Conservation (phyloP, 306 rosid genomes). For the Gleditsia sinensis region DNA sequence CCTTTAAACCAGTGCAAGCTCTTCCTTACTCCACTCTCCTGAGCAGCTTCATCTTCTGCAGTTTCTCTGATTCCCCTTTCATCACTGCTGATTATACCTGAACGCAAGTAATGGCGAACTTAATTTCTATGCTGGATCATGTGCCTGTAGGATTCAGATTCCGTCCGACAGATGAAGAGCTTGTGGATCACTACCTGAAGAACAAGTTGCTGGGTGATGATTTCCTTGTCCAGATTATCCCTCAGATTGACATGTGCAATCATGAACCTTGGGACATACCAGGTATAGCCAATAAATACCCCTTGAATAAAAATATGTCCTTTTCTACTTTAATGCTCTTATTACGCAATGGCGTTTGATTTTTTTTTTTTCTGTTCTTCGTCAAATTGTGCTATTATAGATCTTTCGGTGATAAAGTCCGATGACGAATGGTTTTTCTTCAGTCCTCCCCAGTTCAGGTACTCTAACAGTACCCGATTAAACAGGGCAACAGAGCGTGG, state of each 20-base stretch:
- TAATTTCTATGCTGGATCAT: neutral
- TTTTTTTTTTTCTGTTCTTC: neutral
- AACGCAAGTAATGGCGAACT: conserved; percentile 18
- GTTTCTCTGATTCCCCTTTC: neutral
- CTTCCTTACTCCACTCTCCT: neutral
- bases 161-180: conserved; percentile 71
- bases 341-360: neutral
- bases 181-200: conserved; percentile 49
- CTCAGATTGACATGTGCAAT: conserved; percentile 51
- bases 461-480: conserved; percentile 26
- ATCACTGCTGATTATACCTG: neutral
- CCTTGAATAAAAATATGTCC: neutral
- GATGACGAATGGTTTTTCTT: conserved; percentile 74
- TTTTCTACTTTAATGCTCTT: neutral
- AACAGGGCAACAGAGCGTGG: conserved; percentile 58
- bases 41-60: neutral
- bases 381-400: conserved; percentile 35
- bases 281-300: conserved; percentile 27
- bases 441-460: conserved; percentile 41
- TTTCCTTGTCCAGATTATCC: conserved; percentile 22
- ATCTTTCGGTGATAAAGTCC: conserved; percentile 27
- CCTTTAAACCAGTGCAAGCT: neutral
- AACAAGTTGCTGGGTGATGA: conserved; percentile 40
- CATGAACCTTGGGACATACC: conserved; percentile 63
- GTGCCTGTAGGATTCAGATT: conserved; percentile 63